Percentiles rank a stretch among this genome's conserved stretches.
These are phyloP conservation scores for Auriscalpium vulgare DNA, from an alignment of 768 basidiomycete genomes.

Conservation along the genomic window DNA sequence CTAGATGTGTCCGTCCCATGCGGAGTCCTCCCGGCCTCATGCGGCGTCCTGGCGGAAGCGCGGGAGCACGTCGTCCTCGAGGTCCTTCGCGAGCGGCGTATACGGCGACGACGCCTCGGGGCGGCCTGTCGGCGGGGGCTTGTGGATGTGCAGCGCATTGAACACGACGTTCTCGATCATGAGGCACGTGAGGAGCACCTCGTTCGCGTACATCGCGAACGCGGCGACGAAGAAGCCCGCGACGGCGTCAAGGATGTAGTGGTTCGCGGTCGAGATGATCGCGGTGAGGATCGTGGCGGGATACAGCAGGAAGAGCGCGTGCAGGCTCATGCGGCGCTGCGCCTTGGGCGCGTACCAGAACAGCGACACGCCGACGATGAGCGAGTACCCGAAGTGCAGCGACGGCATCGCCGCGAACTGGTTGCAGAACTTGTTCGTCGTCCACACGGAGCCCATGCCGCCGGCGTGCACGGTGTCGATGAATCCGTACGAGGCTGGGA, in stretches of 20 bases:
- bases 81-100: neutral
- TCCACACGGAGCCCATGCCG: constrained; percentile 7
- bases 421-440: constrained; percentile 9
- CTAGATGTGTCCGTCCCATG: too few species aligned
- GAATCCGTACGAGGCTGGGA: constrained; percentile 5
- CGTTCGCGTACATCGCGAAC: constrained; percentile 2
- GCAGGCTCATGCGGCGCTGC: neutral
- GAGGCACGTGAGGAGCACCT: constrained; percentile 1
- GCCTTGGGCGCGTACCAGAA: neutral
- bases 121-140: neutral
- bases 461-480: constrained; percentile 7
- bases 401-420: constrained; percentile 10
- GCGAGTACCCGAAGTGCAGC: constrained; percentile 8
- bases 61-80: neutral
- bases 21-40: neutral
- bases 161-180: constrained; percentile 4
- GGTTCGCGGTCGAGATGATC: constrained; percentile 8
- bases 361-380: constrained; percentile 9
- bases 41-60: neutral
- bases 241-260: constrained; percentile 9
- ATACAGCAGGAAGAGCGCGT: constrained; percentile 5
- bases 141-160: constrained; percentile 1
- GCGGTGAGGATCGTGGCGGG: constrained; percentile 6
- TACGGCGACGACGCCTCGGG: neutral
- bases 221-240: constrained; percentile 2